Conservation (phyloP, 306 rosid species). For the Chamaecrista fasciculata region DNA sequence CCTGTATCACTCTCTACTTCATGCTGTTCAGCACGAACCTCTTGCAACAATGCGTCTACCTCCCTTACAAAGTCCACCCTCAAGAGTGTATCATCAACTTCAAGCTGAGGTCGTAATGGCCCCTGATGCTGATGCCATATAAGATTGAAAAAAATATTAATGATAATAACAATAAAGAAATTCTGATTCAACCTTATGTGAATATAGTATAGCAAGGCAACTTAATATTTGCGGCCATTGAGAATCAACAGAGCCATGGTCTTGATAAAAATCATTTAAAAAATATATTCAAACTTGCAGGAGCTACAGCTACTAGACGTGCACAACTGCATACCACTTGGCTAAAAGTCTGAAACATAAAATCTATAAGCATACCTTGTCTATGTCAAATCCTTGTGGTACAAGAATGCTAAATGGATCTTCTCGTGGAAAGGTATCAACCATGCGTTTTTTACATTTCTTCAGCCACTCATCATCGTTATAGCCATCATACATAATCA, state of each 20-base stretch:
- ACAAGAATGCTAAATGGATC: conserved; percentile 91
- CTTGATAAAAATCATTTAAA: background rate
- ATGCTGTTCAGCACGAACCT: conserved; percentile 51
- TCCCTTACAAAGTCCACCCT: conserved; percentile 92
- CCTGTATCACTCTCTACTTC: conserved; percentile 41
- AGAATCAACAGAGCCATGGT: background rate
- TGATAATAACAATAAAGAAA: background rate
- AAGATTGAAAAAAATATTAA: background rate
- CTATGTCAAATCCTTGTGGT: conserved; percentile 86
- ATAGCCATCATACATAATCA: conserved; percentile 75
- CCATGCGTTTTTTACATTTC: conserved; percentile 71
- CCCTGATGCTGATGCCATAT: conserved; percentile 63
- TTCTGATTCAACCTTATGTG: background rate
- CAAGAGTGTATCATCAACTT: conserved; percentile 62
- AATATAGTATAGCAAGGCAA: background rate
- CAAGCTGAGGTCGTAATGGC: conserved; percentile 58
- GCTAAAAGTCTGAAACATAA: conserved; percentile 3
- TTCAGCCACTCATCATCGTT: conserved; percentile 74
- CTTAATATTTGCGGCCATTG: background rate
- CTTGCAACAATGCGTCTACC: conserved; percentile 79
- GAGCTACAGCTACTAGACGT: background rate
- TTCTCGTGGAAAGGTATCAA: conserved; percentile 74
- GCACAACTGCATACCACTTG: background rate
- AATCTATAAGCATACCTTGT: conserved; percentile 54
- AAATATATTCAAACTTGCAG: background rate